Evolutionary conservation across 352 stramenopile genomes (phyloP), one percentile per base, ranked within the genome.

Genomic region (Globisporangium mamillatum): DNA sequence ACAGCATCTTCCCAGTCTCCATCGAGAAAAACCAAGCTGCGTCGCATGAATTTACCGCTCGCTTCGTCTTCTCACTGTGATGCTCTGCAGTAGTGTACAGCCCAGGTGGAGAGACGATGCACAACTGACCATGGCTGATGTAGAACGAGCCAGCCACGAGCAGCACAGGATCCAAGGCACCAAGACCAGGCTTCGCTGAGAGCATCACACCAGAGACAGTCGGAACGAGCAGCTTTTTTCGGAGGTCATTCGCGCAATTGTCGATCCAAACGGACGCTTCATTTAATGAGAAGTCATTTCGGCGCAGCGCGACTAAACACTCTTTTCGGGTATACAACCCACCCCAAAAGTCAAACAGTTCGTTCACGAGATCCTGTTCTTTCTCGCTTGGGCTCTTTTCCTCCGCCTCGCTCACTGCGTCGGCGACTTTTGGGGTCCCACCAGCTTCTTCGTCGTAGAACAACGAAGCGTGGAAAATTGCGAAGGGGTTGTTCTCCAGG

Each of bases 61-160:
- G 77, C 50, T 81, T 89, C 8, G 64, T 48, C 63, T 72, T 70
- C 20, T 86, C 81, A 32, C 68, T 79, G 29, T 85, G 73, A 60
- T 59, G 72, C 20, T 80, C 75, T 7, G 68, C 68, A 22, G 78
- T 63, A 27, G 65, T 69, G 32, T 84, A 92, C 60, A 93, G 52
- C 0, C 83, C 84, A 27, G 80, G 81, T n/a, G 85, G 85, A 14
- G 83, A 80, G 58, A 92, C 72, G 34, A 92, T 78, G 41, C 85
- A 91, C 22, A 93, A 64, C 29, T 92, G 77, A 5, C 69, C 74
- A 9, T 72, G 74, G n/a, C 78, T 82, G 18, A 76, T 75, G 60
- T 89, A 93, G 52, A 92, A 92, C 52, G 85, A 89, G 14, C 83
- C 85, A 4, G 83, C 85, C 27, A 93, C 81, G 6, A 93, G 75